Evolutionary conservation across 2,329 filamentous ascomycete genomes (phyloP).

Genomic region (Thielaviopsis populi): DNA sequence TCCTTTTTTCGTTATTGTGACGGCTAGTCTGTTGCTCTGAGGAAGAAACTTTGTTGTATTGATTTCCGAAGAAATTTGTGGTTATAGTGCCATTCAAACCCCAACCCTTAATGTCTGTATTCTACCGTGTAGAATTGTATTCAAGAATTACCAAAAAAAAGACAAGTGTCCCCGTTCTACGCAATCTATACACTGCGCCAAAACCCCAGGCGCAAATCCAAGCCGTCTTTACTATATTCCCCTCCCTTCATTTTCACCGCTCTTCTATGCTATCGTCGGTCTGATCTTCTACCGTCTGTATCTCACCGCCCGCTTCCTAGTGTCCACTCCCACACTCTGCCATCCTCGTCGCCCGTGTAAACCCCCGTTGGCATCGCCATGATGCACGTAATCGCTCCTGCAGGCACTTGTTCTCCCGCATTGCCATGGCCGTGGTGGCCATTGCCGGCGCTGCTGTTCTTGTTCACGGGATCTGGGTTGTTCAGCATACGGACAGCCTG

Average conservation of each 20-base stretch:
- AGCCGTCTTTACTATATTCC: too few relatives aligned
- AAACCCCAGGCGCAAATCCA: too few relatives aligned
- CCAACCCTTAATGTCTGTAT: too few relatives aligned
- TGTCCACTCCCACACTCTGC: constrained; percentile 43
- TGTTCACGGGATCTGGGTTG: constrained; percentile 43
- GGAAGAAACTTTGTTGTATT: too few relatives aligned
- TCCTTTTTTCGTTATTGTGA: constrained; percentile 31
- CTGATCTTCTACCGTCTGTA: too few relatives aligned
- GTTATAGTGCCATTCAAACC: too few relatives aligned
- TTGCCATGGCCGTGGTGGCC: constrained; percentile 27
- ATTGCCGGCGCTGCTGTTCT: not conserved
- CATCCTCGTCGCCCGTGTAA: constrained; percentile 89
- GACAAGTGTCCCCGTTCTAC: too few relatives aligned
- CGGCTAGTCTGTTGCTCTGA: constrained; percentile 28
- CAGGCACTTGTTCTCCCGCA: constrained; percentile 35
- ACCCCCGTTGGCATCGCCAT: constrained; percentile 67
- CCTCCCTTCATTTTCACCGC: not conserved
- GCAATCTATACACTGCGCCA: too few relatives aligned
- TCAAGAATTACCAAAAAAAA: too few relatives aligned
- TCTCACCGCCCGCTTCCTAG: constrained; percentile 29
- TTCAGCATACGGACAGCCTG: constrained; percentile 70
- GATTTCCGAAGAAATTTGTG: too few relatives aligned
- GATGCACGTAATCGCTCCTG: constrained; percentile 71
- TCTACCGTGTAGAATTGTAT: too few relatives aligned
- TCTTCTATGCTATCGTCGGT: not conserved